Conservation (phyloP, 805 yeast species). For the Zygosaccharomyces gambellarensis region DNA sequence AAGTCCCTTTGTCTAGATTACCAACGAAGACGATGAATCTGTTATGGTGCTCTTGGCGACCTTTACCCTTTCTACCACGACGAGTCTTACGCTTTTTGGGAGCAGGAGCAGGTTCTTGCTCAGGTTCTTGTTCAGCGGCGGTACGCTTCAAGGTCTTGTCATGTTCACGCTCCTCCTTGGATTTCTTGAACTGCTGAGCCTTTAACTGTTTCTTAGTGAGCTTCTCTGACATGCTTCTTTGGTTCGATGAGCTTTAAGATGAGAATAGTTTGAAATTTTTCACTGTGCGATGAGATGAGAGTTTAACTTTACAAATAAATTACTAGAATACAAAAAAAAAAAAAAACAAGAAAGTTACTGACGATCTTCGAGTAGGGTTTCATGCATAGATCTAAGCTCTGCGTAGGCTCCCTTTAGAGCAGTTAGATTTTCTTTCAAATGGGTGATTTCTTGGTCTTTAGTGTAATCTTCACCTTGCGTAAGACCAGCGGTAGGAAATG, state of each 20-base stretch:
- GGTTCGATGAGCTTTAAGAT: not conserved
- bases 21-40: constrained; percentile 87
- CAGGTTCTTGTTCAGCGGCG: constrained; percentile 25
- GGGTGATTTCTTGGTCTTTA: constrained; percentile 33
- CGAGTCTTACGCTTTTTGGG: constrained; percentile 64
- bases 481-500: constrained; percentile 20
- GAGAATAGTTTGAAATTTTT: constrained; percentile 3
- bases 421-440: constrained; percentile 43
- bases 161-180: constrained; percentile 29
- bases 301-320: not conserved
- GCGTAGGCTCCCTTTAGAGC: constrained; percentile 55
- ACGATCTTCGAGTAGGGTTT: constrained; percentile 29
- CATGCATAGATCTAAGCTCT: constrained; percentile 55
- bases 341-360: not conserved
- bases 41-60: constrained; percentile 41
- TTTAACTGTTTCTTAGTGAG: constrained; percentile 36
- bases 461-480: constrained; percentile 6
- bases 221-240: constrained; percentile 25
- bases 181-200: constrained; percentile 33
- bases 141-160: constrained; percentile 23
- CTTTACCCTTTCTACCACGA: constrained; percentile 60
- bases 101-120: constrained; percentile 31
- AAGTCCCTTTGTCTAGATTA: constrained; percentile 70
- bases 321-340: not conserved
- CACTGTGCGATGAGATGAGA: constrained; percentile 3